Percentiles rank a stretch among this genome's conserved stretches.
Conservation (phyloP, 257 asterid species). For the Cinchona pubescens region DNA sequence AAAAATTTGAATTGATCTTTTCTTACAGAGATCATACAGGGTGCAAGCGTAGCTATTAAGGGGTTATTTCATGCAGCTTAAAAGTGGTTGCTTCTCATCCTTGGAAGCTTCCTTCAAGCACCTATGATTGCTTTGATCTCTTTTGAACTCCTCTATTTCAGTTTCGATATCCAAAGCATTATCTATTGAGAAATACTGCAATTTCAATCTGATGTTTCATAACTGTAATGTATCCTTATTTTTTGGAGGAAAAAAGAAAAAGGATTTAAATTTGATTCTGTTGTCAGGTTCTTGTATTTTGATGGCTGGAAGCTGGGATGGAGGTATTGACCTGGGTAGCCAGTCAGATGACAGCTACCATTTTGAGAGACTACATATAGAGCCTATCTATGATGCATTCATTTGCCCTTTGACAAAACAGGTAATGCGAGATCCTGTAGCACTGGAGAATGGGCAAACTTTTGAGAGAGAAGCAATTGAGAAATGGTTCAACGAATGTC, state of each 20-base stretch:
- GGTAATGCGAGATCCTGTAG: constrained; percentile 88
- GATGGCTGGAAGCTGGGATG: constrained; percentile 82
- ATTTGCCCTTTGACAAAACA: constrained; percentile 85
- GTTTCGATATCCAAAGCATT: too few species aligned
- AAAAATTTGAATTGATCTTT: background rate
- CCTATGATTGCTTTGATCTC: background rate
- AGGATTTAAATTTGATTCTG: constrained; percentile 9
- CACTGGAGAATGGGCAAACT: constrained; percentile 81
- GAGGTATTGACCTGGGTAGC: constrained; percentile 54
- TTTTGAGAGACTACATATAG: constrained; percentile 68
- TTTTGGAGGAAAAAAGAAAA: background rate
- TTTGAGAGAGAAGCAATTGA: constrained; percentile 95
- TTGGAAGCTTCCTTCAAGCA: background rate
- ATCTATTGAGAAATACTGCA: background rate
- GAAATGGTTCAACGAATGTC: constrained; percentile 78
- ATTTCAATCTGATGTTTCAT: background rate
- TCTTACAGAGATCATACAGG: background rate
- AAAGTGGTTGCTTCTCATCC: background rate
- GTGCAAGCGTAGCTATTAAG: background rate
- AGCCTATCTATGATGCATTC: constrained; percentile 83
- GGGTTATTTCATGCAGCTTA: background rate
- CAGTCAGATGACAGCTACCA: constrained; percentile 80
- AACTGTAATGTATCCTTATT: constrained; percentile 3
- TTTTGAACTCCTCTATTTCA: too few species aligned
- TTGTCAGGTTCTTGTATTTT: constrained; percentile 30